phyloP scores from a whole-genome alignment of 2,329 filamentous ascomycete species.

The Arthrobotrys pseudoclavata region DNA sequence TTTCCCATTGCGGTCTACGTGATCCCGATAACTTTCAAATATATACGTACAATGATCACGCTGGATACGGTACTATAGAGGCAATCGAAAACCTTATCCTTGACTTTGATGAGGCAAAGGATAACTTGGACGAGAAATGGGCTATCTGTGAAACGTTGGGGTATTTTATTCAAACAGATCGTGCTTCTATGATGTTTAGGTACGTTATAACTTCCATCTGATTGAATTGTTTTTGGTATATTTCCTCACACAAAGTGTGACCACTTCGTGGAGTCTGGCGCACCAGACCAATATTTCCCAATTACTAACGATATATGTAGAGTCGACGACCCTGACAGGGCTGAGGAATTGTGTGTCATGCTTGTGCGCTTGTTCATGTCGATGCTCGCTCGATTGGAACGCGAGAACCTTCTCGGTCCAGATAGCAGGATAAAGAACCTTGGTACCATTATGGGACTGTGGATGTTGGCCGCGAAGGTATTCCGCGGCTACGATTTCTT shows the following conservation, averaged over 20 bases:
- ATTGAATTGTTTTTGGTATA: neutral
- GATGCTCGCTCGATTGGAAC: slow-evolving; percentile 66
- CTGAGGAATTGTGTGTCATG: slow-evolving; percentile 61
- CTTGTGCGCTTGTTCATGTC: slow-evolving; percentile 66
- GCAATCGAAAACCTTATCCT: slow-evolving; percentile 68
- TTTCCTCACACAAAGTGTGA: too few species aligned
- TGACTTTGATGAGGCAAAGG: slow-evolving; percentile 66
- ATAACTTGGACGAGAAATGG: slow-evolving; percentile 67
- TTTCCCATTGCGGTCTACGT: slow-evolving; percentile 62
- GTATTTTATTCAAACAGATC: slow-evolving; percentile 63
- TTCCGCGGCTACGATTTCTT: slow-evolving; percentile 60
- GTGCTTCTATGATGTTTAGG: slow-evolving; percentile 58
- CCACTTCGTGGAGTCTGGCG: too few species aligned
- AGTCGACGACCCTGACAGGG: slow-evolving; percentile 64
- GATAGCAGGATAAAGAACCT: slow-evolving; percentile 66
- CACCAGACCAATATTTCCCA: too few species aligned
- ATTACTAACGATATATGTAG: slow-evolving; percentile 57
- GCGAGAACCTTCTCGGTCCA: slow-evolving; percentile 64
- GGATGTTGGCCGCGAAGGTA: slow-evolving; percentile 62
- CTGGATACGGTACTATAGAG: slow-evolving; percentile 67
- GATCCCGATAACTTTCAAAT: slow-evolving; percentile 67
- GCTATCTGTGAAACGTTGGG: slow-evolving; percentile 66
- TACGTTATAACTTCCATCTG: slow-evolving; percentile 42
- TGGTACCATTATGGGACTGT: slow-evolving; percentile 66
- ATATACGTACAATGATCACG: slow-evolving; percentile 68